A percentile compares a stretch with the other conserved stretches of the same genome.
Conservation (phyloP, 441 rosid genomes). For the Gossypium schwendimanii region DNA sequence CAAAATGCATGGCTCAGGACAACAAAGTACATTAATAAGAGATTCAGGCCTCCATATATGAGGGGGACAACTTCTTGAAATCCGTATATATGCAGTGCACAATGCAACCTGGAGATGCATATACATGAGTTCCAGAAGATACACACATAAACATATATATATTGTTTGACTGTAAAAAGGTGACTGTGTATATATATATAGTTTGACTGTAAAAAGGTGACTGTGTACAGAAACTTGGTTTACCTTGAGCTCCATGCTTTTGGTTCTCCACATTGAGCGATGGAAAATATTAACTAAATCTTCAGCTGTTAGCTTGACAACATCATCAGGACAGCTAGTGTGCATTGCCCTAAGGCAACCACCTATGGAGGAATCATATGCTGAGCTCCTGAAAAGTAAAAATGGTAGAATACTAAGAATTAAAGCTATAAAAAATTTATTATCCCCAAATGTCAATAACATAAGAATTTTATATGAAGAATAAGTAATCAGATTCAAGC, state of each 20-base stretch:
- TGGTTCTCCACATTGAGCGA: constrained; percentile 61
- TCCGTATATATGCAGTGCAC: constrained; percentile 63
- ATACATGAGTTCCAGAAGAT: neutral
- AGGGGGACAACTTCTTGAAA: constrained; percentile 74
- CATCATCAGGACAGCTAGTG: constrained; percentile 64
- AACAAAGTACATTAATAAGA: constrained; percentile 52
- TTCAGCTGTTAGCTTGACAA: constrained; percentile 70
- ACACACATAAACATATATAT: neutral
- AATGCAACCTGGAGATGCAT: constrained; percentile 59
- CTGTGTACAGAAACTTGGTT: constrained; percentile 13
- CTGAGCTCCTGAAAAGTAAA: constrained; percentile 49
- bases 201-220: constrained; percentile 1
- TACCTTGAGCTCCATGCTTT: constrained; percentile 94
- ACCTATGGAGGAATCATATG: constrained; percentile 81
- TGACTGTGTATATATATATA: neutral
- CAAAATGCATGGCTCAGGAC: constrained; percentile 62
- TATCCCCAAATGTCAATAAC: neutral
- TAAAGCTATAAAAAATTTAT: neutral
- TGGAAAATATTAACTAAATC: constrained; percentile 54
- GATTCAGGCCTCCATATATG: constrained; percentile 77
- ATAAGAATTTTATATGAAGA: constrained; percentile 6
- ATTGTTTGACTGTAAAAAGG: neutral
- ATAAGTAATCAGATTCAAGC: constrained; percentile 3
- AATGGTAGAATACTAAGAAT: constrained; percentile 1
- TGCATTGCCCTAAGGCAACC: constrained; percentile 62